Evolutionary conservation across 2,329 filamentous ascomycete species (phyloP).

Genomic region (Paraconiothyrium brasiliense): DNA sequence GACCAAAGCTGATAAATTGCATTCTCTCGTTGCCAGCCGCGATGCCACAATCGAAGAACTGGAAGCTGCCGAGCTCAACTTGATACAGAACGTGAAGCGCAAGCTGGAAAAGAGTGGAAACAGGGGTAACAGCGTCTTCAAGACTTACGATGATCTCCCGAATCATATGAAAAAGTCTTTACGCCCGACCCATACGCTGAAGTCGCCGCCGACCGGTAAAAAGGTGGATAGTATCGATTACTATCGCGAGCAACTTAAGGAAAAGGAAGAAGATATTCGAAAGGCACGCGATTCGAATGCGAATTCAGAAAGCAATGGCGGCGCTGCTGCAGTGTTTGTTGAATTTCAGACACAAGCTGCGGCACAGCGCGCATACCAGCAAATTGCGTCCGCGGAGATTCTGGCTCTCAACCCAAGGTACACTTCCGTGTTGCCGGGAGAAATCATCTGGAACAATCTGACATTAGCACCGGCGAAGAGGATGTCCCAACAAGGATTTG

Average conservation of each 20-base stretch:
- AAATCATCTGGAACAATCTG: slow-evolving; percentile 89
- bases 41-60: slow-evolving; percentile 82
- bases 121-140: slow-evolving; percentile 61
- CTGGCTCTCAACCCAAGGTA: slow-evolving; percentile 87
- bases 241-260: slow-evolving; percentile 80
- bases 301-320: slow-evolving; percentile 63
- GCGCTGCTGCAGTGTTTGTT: slow-evolving; percentile 83
- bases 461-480: slow-evolving; percentile 85
- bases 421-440: slow-evolving; percentile 81
- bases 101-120: slow-evolving; percentile 70
- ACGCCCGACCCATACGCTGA: slow-evolving; percentile 48
- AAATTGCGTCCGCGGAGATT: slow-evolving; percentile 44
- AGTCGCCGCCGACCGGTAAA: slow-evolving; percentile 70
- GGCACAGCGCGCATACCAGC: slow-evolving; percentile 86
- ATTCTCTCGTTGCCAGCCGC: slow-evolving; percentile 82
- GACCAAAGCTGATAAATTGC: slow-evolving; percentile 78
- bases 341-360: slow-evolving; percentile 85
- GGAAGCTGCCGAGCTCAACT: slow-evolving; percentile 84
- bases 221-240: slow-evolving; percentile 96
- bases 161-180: slow-evolving; percentile 71
- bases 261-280: slow-evolving; percentile 76
- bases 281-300: slow-evolving; percentile 73
- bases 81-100: slow-evolving; percentile 81
- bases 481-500: slow-evolving; percentile 75
- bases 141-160: slow-evolving; percentile 60